phyloP scores from a whole-genome alignment of 495 filamentous ascomycete species.

The Schizothecium vesticola region DNA sequence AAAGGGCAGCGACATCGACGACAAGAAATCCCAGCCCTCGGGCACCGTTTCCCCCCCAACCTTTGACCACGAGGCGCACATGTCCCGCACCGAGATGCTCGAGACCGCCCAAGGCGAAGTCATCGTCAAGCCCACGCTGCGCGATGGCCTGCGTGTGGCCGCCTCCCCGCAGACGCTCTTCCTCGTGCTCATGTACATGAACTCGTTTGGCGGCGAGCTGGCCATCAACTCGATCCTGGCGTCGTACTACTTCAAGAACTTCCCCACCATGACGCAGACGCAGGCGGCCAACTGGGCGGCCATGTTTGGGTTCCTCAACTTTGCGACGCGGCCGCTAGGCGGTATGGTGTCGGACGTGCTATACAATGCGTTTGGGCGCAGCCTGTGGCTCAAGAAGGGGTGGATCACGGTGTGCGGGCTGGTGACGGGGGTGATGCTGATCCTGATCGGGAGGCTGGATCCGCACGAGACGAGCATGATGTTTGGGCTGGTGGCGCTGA shows the following conservation, averaged over 20 bases:
- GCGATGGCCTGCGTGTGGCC: slow-evolving; percentile 53
- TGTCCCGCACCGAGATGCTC: slow-evolving; percentile 52
- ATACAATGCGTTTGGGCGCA: slow-evolving; percentile 53
- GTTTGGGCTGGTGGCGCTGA: slow-evolving; percentile 66
- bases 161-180: slow-evolving; percentile 63
- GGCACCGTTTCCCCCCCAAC: slow-evolving; percentile 12
- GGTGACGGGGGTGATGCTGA: slow-evolving; percentile 58
- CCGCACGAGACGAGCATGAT: slow-evolving; percentile 56
- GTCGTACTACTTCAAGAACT: slow-evolving; percentile 73
- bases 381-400: slow-evolving; percentile 71
- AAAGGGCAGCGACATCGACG: slow-evolving; percentile 29
- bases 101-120: slow-evolving; percentile 57
- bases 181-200: slow-evolving; percentile 69
- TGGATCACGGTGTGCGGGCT: slow-evolving; percentile 60
- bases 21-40: slow-evolving; percentile 33
- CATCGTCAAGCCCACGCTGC: slow-evolving; percentile 59
- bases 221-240: slow-evolving; percentile 80
- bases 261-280: slow-evolving; percentile 68
- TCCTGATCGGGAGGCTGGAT: slow-evolving; percentile 66
- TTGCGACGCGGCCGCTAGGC: slow-evolving; percentile 67
- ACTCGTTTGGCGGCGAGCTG: slow-evolving; percentile 80
- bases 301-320: slow-evolving; percentile 87
- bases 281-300: slow-evolving; percentile 71
- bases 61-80: slow-evolving; percentile 46
- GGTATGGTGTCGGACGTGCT: slow-evolving; percentile 69